Conservation (phyloP, 768 basidiomycete genomes). For the Suillus brevipes region DNA sequence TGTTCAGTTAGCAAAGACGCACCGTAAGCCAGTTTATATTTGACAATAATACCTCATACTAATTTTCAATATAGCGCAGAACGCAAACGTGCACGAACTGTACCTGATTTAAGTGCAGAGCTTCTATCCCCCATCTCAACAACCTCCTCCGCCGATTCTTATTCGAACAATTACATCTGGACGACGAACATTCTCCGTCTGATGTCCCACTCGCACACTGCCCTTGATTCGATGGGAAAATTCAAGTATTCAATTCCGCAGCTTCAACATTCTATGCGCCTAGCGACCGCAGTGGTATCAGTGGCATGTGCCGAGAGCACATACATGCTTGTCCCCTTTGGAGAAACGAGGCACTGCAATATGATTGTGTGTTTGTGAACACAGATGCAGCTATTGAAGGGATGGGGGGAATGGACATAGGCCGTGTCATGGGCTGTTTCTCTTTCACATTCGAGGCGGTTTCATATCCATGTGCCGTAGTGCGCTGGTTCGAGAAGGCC, state of each 20-base stretch:
- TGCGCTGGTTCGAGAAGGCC: too few relatives aligned
- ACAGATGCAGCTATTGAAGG: too few relatives aligned
- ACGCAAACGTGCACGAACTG: not conserved
- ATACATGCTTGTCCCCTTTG: too few relatives aligned
- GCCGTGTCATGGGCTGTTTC: too few relatives aligned
- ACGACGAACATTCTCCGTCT: not conserved
- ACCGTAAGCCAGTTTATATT: not conserved
- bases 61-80: too few relatives aligned
- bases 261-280: not conserved
- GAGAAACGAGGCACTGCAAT: too few relatives aligned
- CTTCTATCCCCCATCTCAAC: not conserved
- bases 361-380: too few relatives aligned
- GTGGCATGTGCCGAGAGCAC: too few relatives aligned
- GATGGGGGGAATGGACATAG: too few relatives aligned
- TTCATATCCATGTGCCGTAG: too few relatives aligned
- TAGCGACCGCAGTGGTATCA: too few relatives aligned
- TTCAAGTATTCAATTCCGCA: not conserved
- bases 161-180: not conserved
- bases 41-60: not conserved
- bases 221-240: not conserved
- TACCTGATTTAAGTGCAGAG: not conserved
- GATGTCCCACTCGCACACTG: not conserved
- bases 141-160: not conserved
- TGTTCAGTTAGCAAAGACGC: not conserved
- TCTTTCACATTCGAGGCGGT: too few relatives aligned